phyloP scores from a whole-genome alignment of 2,329 filamentous ascomycete genomes.

The Golovinomyces cichoracearum region DNA sequence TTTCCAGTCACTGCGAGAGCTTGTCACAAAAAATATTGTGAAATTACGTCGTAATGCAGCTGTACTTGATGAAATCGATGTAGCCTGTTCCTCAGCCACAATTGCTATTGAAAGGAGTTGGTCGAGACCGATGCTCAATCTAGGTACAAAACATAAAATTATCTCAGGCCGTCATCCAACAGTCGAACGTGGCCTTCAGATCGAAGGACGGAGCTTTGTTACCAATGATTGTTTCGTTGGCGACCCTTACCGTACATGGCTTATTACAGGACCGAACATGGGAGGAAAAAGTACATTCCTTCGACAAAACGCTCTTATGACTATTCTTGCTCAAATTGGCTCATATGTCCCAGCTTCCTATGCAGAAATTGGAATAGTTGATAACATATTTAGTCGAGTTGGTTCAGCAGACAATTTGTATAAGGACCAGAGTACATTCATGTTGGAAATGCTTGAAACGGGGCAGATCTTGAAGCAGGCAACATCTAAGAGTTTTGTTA shows the following conservation, averaged over 20 bases:
- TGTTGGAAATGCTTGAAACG: constrained; percentile 98
- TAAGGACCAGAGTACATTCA: constrained; percentile 86
- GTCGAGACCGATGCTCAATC: constrained; percentile 45
- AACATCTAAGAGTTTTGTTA: constrained; percentile 63
- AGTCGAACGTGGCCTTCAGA: constrained; percentile 57
- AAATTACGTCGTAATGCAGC: constrained; percentile 67
- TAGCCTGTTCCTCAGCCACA: constrained; percentile 60
- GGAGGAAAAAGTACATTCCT: constrained; percentile 90
- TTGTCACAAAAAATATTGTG: constrained; percentile 58
- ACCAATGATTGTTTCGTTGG: constrained; percentile 67
- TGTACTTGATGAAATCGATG: constrained; percentile 83
- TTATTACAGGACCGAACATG: constrained; percentile 83
- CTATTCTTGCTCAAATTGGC: constrained; percentile 74
- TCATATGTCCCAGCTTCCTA: constrained; percentile 76
- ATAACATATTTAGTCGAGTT: constrained; percentile 80
- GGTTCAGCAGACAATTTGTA: constrained; percentile 92
- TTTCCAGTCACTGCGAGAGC: constrained; percentile 44
- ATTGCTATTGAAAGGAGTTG: constrained; percentile 52
- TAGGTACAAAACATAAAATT: constrained; percentile 42
- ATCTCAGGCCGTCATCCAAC: constrained; percentile 75
- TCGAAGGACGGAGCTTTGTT: constrained; percentile 58
- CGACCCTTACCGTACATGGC: constrained; percentile 36
- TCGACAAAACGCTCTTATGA: constrained; percentile 82
- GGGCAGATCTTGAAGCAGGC: constrained; percentile 69
- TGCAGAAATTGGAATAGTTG: constrained; percentile 72